These are phyloP conservation scores for Letharia lupina DNA, from an alignment of 495 filamentous ascomycete genomes.

Conservation along the genomic window DNA sequence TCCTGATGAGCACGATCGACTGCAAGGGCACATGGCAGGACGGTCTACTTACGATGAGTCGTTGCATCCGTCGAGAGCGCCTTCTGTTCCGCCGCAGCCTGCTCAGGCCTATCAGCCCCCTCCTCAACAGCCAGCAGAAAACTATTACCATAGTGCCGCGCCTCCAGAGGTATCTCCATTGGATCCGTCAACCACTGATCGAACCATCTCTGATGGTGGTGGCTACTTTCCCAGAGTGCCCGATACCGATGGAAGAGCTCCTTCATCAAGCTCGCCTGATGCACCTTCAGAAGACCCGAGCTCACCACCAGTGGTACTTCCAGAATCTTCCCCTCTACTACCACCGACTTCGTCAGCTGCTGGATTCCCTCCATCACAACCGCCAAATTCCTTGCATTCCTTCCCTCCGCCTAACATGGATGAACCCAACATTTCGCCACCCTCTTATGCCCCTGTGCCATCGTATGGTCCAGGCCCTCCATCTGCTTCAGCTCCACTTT, in stretches of 20 bases:
- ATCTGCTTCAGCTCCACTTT: conserved; percentile 21
- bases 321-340: conserved; percentile 29
- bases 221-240: conserved; percentile 48
- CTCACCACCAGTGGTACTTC: conserved; percentile 30
- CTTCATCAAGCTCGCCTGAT: conserved; percentile 4
- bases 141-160: conserved; percentile 24
- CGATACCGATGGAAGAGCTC: conserved; percentile 4
- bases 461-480: conserved; percentile 21
- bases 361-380: conserved; percentile 17
- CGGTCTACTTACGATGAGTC: conserved; percentile 41
- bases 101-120: conserved; percentile 26
- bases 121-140: conserved; percentile 17
- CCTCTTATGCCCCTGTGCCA: conserved; percentile 9
- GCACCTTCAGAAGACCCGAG: conserved; percentile 16
- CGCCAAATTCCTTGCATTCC: conserved; percentile 36
- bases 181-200: conserved; percentile 22
- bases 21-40: conserved; percentile 32
- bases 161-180: conserved; percentile 36
- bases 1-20: conserved; percentile 39
- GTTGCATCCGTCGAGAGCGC: conserved; percentile 42
- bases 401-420: conserved; percentile 38
- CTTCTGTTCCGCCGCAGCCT: conserved; percentile 32
- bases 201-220: conserved; percentile 37
- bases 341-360: conserved; percentile 23
- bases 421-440: neutral